Base-by-base conservation (phyloP, 2,329 filamentous ascomycete species). In the Daldinia sp. region DNA sequence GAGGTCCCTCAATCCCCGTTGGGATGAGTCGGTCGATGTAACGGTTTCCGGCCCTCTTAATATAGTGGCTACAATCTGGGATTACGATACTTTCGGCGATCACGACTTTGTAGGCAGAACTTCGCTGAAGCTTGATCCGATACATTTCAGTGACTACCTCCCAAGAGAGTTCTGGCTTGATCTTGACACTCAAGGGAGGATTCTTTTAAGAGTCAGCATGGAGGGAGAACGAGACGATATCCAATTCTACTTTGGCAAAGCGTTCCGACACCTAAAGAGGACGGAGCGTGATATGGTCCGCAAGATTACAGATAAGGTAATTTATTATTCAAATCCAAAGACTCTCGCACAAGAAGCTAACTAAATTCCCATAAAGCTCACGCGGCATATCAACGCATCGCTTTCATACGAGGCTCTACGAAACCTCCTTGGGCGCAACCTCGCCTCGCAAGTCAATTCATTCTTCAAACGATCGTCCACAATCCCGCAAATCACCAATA, bases 211-310 rank as follows among this genome's bases (percentile, higher is more conserved):
- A 70, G 94, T 99, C 59, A 98, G 94, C 78, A 99, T 99, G 96
- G 96, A 99, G 82, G 96, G 96, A 58, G 96, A 99, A 81, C 89
- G 96, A 70, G 96, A 99, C 78, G 96, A 99, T 78, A 99, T 99
- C 65, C 93, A 98, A 76, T 99, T 99, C 80, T 95, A 98, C 77
- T 98, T 98, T 80, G 96, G 94, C 74, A 98, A 98, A 81, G 93
- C 96, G 28, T 99, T 99, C 83, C 89, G 96, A 53, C 93, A 95
- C 67, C 85, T 99, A 74, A 98, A 98, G 85, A 89, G 96, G 73
- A 97, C 95, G 0, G 95, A 99, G 82, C 89, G 95, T 75, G 96
- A 99, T 79, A 99, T 99, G 96, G 97, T 97, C 61, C 89, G 96
- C 69, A 97, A 94, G 81, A 96, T 98, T 76, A 98, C 96, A 6